Evolutionary conservation across 495 filamentous ascomycete genomes (phyloP).

Genomic region (Antarctomyces pellizariae): DNA sequence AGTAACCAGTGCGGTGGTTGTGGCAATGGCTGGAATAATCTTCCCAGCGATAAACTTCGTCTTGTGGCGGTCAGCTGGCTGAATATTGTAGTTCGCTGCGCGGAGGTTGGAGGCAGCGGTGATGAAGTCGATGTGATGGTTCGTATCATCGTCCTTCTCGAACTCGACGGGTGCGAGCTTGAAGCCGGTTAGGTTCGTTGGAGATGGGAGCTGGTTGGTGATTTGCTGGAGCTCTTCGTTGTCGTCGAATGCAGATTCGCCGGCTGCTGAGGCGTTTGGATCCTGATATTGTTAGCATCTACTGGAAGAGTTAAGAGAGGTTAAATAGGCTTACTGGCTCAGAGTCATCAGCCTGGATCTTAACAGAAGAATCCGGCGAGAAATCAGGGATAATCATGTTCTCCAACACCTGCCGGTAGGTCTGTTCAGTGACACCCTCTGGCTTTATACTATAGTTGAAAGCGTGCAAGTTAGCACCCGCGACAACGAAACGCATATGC

Average conservation of each 20-base stretch:
- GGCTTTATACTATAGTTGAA: slow-evolving; percentile 94
- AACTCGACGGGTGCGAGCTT: slow-evolving; percentile 85
- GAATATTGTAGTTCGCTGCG: slow-evolving; percentile 93
- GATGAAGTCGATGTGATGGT: slow-evolving; percentile 98
- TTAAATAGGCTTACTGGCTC: slow-evolving; percentile 36
- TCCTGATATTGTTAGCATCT: slow-evolving; percentile 23
- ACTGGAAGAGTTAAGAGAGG: background rate
- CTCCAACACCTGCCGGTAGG: slow-evolving; percentile 57
- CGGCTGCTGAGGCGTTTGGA: slow-evolving; percentile 44
- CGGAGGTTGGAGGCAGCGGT: slow-evolving; percentile 90
- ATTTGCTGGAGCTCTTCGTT: slow-evolving; percentile 46
- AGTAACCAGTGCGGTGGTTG: slow-evolving; percentile 87
- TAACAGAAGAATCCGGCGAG: slow-evolving; percentile 71
- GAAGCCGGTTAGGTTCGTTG: slow-evolving; percentile 63
- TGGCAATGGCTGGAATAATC: slow-evolving; percentile 97
- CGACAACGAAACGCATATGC: slow-evolving; percentile 67
- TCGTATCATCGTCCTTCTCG: slow-evolving; percentile 97
- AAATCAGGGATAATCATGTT: slow-evolving; percentile 96
- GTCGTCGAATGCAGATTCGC: slow-evolving; percentile 35
- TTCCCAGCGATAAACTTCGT: slow-evolving; percentile 99
- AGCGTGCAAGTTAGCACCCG: slow-evolving; percentile 79
- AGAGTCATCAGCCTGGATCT: slow-evolving; percentile 89
- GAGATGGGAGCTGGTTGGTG: slow-evolving; percentile 40
- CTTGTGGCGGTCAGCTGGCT: slow-evolving; percentile 77
- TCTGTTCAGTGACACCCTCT: slow-evolving; percentile 39